Percentiles rank a stretch among this genome's conserved stretches.
These are phyloP conservation scores for Hymenoscyphus scutula DNA, from an alignment of 2,329 filamentous ascomycete genomes.

Conservation along the genomic window DNA sequence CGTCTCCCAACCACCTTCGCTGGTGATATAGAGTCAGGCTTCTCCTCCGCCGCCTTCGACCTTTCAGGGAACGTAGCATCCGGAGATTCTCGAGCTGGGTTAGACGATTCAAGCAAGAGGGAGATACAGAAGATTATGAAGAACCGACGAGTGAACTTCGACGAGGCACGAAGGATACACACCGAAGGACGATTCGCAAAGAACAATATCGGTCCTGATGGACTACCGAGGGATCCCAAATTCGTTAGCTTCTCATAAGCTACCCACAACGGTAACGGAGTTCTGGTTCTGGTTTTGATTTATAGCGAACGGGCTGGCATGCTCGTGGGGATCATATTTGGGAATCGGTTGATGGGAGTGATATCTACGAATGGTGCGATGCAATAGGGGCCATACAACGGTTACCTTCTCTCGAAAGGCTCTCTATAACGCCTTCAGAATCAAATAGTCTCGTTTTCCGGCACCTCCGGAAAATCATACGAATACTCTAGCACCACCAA, in stretches of 20 bases:
- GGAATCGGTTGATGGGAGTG: conserved; percentile 1
- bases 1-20: conserved; percentile 75
- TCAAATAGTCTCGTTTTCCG: neutral
- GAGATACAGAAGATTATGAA: conserved; percentile 92
- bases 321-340: neutral
- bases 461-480: neutral
- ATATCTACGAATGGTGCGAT: neutral
- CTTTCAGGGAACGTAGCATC: conserved; percentile 74
- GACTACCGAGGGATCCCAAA: conserved; percentile 85
- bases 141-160: conserved; percentile 75
- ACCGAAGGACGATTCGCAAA: conserved; percentile 83
- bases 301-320: neutral
- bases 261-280: neutral
- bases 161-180: conserved; percentile 83
- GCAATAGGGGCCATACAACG: neutral
- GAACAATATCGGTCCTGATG: conserved; percentile 86
- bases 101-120: conserved; percentile 76
- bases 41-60: conserved; percentile 81
- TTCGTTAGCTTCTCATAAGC: conserved; percentile 75
- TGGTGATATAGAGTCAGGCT: conserved; percentile 82
- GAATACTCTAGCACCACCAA: neutral
- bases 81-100: conserved; percentile 74
- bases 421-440: neutral
- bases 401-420: neutral
- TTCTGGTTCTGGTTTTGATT: neutral